Percentiles rank a stretch among this genome's conserved stretches.
Evolutionary conservation across 2,329 filamentous ascomycete genomes (phyloP).

Genomic region (Aspergillus sp.): DNA sequence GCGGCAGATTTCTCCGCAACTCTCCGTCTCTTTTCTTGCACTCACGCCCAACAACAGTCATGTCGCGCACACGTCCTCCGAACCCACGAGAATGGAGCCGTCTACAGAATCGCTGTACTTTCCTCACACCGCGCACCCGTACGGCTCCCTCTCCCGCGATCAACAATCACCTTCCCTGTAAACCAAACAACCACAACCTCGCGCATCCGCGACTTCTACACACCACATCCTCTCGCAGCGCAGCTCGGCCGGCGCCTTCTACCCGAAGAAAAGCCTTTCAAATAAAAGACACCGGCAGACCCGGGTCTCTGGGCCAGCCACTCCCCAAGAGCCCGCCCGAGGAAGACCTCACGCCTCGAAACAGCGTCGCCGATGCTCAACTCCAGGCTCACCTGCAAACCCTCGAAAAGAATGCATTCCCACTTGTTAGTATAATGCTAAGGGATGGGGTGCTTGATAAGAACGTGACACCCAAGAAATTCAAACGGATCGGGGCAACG

Average conservation of each 20-base stretch:
- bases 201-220: constrained; percentile 11
- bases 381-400: neutral
- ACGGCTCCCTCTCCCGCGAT: neutral
- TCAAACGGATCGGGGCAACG: constrained; percentile 15
- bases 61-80: constrained; percentile 21
- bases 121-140: neutral
- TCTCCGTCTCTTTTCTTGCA: neutral
- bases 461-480: constrained; percentile 15
- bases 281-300: neutral
- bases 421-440: neutral
- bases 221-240: neutral
- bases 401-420: constrained; percentile 1
- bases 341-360: neutral
- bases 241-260: constrained; percentile 11
- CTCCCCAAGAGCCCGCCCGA: neutral
- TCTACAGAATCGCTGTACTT: neutral
- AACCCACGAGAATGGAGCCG: constrained; percentile 15
- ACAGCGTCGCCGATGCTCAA: neutral
- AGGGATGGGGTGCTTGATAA: constrained; percentile 2
- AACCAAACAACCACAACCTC: neutral
- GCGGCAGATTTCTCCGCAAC: neutral
- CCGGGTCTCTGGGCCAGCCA: neutral
- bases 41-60: neutral
- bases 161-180: neutral
- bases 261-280: constrained; percentile 6